Base-by-base conservation (phyloP, 495 filamentous ascomycete genomes). In the Aspergillus taichungensis region DNA sequence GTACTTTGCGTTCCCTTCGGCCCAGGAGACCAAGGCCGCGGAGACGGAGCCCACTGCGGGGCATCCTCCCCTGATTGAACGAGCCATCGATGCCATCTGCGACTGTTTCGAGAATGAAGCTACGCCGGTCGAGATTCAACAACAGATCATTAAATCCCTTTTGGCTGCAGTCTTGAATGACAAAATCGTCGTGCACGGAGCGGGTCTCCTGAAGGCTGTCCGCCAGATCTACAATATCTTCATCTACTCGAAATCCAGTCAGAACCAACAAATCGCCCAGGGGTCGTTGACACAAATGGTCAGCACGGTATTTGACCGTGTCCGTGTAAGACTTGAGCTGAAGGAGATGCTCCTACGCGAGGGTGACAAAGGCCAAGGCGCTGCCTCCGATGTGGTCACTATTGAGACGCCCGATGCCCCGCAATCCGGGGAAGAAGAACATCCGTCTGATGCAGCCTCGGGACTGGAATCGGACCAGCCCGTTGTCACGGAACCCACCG, bases 221-320 rank as follows among this genome's bases (percentile, higher is more conserved):
- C 85, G 94, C 43, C 88, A 94, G 59, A 92, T 94, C 37, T 99
- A 99, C 72, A 99, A 96, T 63, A 91, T 99, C 53, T 99, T 99
- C 63, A 74, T 99, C 32, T 78, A 95, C 31, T 95, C 89, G 39
- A 86, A 91, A 56, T 94, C 79, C 33, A 88, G 80, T 52, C 79
- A 83, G 29, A 96, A 97, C 55, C 94, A 99, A 67, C 88, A 94
- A 65, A 85, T 95, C 37, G 94, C 94, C 1, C 94, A 97, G 59
- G 92, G 90, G 0, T 95, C 94, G 3, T 69, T 99, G 40, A 95
- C 92, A 0, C 94, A 99, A 64, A 99, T 99, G 94, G 87, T 97
- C 6, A 88, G 89, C 42, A 97, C 92, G 11, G 92, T 99, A 3
- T 97, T 97, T 52, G 94, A 99, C 62, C 69, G 94, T 38, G 90